Conservation (phyloP, 169 alveolate genomes). For the Plasmodium ovale region DNA sequence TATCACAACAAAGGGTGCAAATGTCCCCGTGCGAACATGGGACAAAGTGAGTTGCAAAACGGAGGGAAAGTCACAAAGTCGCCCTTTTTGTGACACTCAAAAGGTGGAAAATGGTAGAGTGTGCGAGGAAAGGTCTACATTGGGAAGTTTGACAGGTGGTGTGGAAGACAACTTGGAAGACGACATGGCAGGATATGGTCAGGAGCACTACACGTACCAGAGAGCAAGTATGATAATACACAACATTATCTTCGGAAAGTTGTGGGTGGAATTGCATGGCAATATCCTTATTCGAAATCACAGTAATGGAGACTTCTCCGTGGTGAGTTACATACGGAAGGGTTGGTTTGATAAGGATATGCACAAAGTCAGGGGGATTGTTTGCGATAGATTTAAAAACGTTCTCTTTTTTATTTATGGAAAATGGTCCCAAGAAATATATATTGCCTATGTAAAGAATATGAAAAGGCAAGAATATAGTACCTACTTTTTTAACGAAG, state of each 20-base stretch:
- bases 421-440: slow-evolving; percentile 81
- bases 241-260: slow-evolving; percentile 91
- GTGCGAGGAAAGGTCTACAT: too few relatives aligned
- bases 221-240: slow-evolving; percentile 90
- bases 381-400: slow-evolving; percentile 81
- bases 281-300: slow-evolving; percentile 83
- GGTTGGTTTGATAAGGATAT: slow-evolving; percentile 90
- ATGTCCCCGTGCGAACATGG: too few relatives aligned
- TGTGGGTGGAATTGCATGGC: slow-evolving; percentile 92
- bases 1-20: too few relatives aligned
- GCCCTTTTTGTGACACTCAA: too few relatives aligned
- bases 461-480: slow-evolving; percentile 30
- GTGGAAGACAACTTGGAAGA: background rate
- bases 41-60: too few relatives aligned
- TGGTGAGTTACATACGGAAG: slow-evolving; percentile 86
- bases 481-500: slow-evolving; percentile 56
- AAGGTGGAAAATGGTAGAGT: too few relatives aligned
- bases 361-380: slow-evolving; percentile 84
- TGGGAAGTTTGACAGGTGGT: too few relatives aligned
- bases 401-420: slow-evolving; percentile 81
- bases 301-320: slow-evolving; percentile 88
- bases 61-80: too few relatives aligned
- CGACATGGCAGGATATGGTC: background rate
- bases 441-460: slow-evolving; percentile 62
- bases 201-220: slow-evolving; percentile 86